phyloP scores from a whole-genome alignment of 2,329 filamentous ascomycete genomes.

The Nemania sp. region DNA sequence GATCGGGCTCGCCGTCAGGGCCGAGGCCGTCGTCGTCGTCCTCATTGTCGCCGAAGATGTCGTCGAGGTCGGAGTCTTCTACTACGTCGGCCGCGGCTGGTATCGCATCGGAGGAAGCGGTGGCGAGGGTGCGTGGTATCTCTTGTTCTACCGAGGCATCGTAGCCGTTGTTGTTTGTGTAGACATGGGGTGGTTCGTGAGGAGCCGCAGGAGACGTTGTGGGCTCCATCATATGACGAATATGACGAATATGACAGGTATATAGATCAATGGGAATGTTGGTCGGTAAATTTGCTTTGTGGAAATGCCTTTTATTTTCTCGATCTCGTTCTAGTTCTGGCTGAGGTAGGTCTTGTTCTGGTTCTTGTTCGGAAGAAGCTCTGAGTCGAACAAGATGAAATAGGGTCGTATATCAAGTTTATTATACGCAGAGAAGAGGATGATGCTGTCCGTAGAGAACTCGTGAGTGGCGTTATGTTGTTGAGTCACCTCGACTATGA shows the following conservation, averaged over 20 bases:
- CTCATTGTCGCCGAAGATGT: constrained; percentile 49
- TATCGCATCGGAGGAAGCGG: constrained; percentile 6
- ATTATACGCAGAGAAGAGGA: too few species aligned
- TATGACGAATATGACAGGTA: neutral
- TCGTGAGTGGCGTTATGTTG: neutral
- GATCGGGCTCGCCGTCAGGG: constrained; percentile 62
- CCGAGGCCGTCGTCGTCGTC: constrained; percentile 47
- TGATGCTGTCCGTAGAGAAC: neutral
- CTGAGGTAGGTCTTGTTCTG: too few species aligned
- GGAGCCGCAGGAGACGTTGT: constrained; percentile 44
- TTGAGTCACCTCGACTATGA: constrained; percentile 14
- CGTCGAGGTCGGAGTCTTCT: constrained; percentile 46
- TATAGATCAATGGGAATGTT: neutral
- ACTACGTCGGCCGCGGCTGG: constrained; percentile 29
- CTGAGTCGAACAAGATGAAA: too few species aligned
- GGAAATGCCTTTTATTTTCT: too few species aligned
- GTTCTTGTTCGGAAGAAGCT: too few species aligned
- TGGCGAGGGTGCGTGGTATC: constrained; percentile 38
- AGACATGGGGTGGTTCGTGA: constrained; percentile 51
- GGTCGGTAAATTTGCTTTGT: neutral
- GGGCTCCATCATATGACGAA: constrained; percentile 26
- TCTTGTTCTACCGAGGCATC: constrained; percentile 44
- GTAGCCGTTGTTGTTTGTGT: constrained; percentile 51
- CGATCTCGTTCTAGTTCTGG: too few species aligned
- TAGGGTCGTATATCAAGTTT: too few species aligned